These are phyloP conservation scores for Mortierella sp. DNA, from an alignment of 371 early-diverging fungal species.

Conservation along the genomic window DNA sequence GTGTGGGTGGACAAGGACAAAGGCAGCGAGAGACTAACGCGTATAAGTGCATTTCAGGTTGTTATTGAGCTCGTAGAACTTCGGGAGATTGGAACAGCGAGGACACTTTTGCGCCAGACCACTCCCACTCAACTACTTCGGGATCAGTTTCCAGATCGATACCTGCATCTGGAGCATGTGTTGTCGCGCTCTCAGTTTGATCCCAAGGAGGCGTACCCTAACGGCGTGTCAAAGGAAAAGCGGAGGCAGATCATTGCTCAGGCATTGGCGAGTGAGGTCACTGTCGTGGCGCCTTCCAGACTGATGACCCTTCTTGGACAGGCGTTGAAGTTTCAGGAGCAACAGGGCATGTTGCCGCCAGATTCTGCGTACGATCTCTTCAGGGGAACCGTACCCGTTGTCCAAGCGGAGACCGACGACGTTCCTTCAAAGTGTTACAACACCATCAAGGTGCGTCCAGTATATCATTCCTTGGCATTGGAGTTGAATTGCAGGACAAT, in stretches of 20 bases:
- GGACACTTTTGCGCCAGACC: constrained; percentile 88
- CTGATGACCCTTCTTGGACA: constrained; percentile 87
- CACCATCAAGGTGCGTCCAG: constrained; percentile 77
- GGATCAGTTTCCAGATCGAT: constrained; percentile 83
- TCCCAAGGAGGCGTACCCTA: constrained; percentile 67
- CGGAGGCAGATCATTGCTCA: constrained; percentile 82
- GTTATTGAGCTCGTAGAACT: constrained; percentile 88
- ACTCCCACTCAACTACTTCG: constrained; percentile 85
- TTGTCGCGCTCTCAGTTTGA: constrained; percentile 76
- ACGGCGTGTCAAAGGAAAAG: constrained; percentile 73
- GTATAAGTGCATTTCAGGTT: constrained; percentile 65
- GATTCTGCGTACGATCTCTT: constrained; percentile 84
- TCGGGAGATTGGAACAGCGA: constrained; percentile 86
- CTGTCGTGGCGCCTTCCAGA: constrained; percentile 82
- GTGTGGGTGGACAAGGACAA: neutral
- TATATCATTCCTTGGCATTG: neutral
- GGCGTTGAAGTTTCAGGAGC: constrained; percentile 87
- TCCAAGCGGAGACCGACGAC: constrained; percentile 79
- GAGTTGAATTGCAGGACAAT: neutral
- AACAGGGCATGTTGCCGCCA: constrained; percentile 80
- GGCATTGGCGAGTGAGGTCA: constrained; percentile 78
- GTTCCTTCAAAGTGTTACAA: constrained; percentile 74
- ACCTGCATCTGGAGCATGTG: constrained; percentile 83
- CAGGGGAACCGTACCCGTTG: constrained; percentile 69
- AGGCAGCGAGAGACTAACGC: neutral